A percentile compares a stretch with the other conserved stretches of the same genome.
Conservation (phyloP, 2,329 filamentous ascomycete species). For the Pestalotiopsis sp. region DNA sequence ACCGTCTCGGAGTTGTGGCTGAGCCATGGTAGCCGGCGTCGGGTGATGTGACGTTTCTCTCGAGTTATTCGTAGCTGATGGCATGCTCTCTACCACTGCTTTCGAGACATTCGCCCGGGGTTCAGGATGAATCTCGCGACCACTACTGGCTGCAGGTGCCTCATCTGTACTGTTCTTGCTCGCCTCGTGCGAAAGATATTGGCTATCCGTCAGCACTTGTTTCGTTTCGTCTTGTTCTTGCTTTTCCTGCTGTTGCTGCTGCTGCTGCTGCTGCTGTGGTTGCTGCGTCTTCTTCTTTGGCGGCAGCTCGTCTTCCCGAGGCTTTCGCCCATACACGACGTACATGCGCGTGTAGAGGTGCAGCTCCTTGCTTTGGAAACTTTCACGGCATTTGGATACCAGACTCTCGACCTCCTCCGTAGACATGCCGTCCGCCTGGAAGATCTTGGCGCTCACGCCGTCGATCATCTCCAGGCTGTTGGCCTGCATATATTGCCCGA, state of each 20-base stretch:
- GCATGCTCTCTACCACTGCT: too few relatives aligned
- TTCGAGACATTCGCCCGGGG: too few relatives aligned
- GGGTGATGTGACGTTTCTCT: too few relatives aligned
- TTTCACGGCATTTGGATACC: not conserved
- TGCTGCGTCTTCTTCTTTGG: not conserved
- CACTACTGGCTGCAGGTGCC: too few relatives aligned
- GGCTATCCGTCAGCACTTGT: not conserved
- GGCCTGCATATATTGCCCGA: constrained; percentile 11
- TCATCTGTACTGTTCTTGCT: not conserved
- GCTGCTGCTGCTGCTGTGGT: not conserved
- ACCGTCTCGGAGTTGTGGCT: too few relatives aligned
- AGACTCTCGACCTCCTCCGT: not conserved
- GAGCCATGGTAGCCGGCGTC: too few relatives aligned
- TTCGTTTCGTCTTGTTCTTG: not conserved
- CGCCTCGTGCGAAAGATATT: not conserved
- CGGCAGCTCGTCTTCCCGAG: constrained; percentile 1
- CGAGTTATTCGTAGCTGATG: too few relatives aligned
- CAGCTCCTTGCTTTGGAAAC: not conserved
- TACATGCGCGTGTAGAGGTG: constrained; percentile 11
- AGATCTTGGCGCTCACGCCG: constrained; percentile 6
- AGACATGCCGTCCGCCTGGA: constrained; percentile 10
- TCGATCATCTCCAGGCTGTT: constrained; percentile 5
- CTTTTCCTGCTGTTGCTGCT: not conserved
- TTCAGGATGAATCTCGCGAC: too few relatives aligned
- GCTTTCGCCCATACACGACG: constrained; percentile 7